Evolutionary conservation across 306 rosid species (phyloP), one percentile per base, ranked within the genome.

Genomic region (Dryas drummondii): DNA sequence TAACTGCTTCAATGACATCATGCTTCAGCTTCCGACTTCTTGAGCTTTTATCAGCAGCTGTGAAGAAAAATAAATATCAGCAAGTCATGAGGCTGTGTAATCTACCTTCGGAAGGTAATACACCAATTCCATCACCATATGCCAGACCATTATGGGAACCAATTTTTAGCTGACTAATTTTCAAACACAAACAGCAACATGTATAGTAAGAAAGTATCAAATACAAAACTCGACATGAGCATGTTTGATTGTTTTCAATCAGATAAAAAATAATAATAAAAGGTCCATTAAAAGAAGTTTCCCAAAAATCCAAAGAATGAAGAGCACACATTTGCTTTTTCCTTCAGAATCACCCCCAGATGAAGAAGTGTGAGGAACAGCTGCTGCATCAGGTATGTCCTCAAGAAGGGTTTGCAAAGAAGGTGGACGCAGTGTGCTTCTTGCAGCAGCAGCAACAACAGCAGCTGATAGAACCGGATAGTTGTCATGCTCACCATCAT

Each of bases 271-370:
- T 32, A 32, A 9, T 14, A n/a, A 9, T 14, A n/a, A 5, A 27
- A 5, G 42, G 13, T 11, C 13, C 3, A 55, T 5, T 42, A 16
- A 48, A 40, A 9, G 52, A 14, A 76, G 42, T 16, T 12, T 41
- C 27, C 11, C 11, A 45, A 67, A 53, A 15, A 56, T 17, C 3
- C 15, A 49, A 75, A 56, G 57, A 61, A 41, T 58, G 75, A 70
- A 69, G 78, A 79, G 73, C 97, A 82, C 75, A 92, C 97, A 90
- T 89, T 82, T 96, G 83, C 94, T 86, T 89, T 87, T 92, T 83
- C 96, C 99, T 81, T 92, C 98, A 59, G 98, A 96, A 75, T 90
- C 99, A 77, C 97, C 99, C 56, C 94, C 97, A 9, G 98, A 92
- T 65, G 99, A 92, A 80, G 92, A 82, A 49, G 97, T 68, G 64